phyloP scores from a whole-genome alignment of 2,329 filamentous ascomycete species.

The Xylariomycetidae sp. region DNA sequence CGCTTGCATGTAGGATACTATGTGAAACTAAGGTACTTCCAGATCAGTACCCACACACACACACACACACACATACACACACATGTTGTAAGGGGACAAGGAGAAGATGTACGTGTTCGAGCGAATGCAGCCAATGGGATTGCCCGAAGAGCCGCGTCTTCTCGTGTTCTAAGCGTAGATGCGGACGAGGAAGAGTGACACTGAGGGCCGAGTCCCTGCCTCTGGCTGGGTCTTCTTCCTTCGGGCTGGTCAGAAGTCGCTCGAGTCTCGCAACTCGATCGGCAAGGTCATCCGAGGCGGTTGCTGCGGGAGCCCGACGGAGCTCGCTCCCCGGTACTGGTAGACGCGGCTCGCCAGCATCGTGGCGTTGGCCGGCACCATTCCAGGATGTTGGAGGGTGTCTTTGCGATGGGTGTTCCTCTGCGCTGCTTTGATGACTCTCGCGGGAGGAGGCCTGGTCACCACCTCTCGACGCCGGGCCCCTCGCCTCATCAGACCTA shows the following conservation, averaged over 20 bases:
- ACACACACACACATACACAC: too few relatives aligned
- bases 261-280: constrained; percentile 10
- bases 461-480: neutral
- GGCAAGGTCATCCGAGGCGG: constrained; percentile 6
- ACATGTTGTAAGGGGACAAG: neutral
- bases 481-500: too few relatives aligned
- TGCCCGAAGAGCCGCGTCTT: constrained; percentile 18
- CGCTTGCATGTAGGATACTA: constrained; percentile 12
- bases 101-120: constrained; percentile 10
- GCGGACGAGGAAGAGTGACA: constrained; percentile 11
- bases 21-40: constrained; percentile 8
- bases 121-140: constrained; percentile 16
- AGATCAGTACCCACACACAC: constrained; percentile 3
- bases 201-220: constrained; percentile 2
- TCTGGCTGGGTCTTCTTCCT: neutral
- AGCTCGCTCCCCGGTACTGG: neutral
- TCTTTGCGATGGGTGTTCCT: neutral
- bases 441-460: neutral
- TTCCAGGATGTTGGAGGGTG: too few relatives aligned
- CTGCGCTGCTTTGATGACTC: neutral
- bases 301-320: neutral
- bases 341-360: constrained; percentile 1
- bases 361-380: neutral
- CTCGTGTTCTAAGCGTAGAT: constrained; percentile 13
- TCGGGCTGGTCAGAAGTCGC: constrained; percentile 4